Conservation (phyloP, 306 rosid genomes). For the Cercis canadensis region DNA sequence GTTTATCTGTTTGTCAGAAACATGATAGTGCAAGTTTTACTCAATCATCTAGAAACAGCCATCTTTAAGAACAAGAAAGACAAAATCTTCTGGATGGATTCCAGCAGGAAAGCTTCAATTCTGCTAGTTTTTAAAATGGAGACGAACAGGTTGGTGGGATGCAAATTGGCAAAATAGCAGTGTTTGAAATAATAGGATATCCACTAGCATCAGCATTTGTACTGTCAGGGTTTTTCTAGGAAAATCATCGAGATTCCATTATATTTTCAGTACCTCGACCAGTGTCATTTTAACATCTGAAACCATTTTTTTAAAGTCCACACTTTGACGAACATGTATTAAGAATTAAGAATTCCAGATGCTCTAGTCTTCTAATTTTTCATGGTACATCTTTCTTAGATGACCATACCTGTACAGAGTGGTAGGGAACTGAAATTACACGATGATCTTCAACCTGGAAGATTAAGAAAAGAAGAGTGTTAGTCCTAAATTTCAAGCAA, state of each 20-base stretch:
- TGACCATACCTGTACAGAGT: conserved; percentile 74
- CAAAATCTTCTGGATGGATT: not conserved
- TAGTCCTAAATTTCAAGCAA: conserved; percentile 30
- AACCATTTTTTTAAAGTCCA: too few species aligned
- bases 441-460: conserved; percentile 94
- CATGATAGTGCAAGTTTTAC: too few species aligned
- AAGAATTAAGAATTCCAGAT: conserved; percentile 23
- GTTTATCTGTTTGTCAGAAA: too few species aligned
- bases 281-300: too few species aligned
- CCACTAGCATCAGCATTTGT: not conserved
- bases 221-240: conserved; percentile 21
- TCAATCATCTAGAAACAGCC: not conserved
- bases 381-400: not conserved
- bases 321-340: conserved; percentile 15
- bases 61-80: too few species aligned
- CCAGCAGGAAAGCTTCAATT: not conserved
- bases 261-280: conserved; percentile 23
- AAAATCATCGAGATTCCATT: conserved; percentile 21
- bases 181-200: not conserved
- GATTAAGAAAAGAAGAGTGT: conserved; percentile 32
- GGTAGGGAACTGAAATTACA: conserved; percentile 77
- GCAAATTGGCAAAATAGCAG: not conserved
- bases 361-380: conserved; percentile 3
- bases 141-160: not conserved
- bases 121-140: not conserved